phyloP scores from a whole-genome alignment of 2,329 filamentous ascomycete species.

The Colletotrichum sp. region DNA sequence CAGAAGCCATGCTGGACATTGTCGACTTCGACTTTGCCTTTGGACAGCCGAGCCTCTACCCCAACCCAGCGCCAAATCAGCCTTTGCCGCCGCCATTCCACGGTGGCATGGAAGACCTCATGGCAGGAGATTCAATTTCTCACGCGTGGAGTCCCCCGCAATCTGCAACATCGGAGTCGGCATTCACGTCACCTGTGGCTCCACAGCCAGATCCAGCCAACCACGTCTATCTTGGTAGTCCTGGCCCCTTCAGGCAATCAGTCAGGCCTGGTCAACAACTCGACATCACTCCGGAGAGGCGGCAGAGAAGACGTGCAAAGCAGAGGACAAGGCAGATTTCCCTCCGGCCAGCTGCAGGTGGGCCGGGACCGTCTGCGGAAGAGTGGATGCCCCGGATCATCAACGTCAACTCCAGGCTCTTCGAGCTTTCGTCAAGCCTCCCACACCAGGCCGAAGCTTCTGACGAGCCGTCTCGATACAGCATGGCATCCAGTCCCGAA shows the following conservation, averaged over 20 bases:
- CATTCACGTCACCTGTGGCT: slow-evolving; percentile 12
- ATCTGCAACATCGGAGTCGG: slow-evolving; percentile 10
- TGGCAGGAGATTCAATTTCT: slow-evolving; percentile 9
- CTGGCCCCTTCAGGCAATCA: background rate
- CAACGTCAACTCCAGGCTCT: slow-evolving; percentile 41
- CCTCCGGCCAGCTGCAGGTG: slow-evolving; percentile 25
- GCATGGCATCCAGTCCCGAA: slow-evolving; percentile 21
- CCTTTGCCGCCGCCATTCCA: slow-evolving; percentile 33
- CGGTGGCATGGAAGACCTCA: slow-evolving; percentile 10
- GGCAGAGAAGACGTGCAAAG: slow-evolving; percentile 22
- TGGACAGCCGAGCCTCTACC: slow-evolving; percentile 36
- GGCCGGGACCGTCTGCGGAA: slow-evolving; percentile 26
- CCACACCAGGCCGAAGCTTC: slow-evolving; percentile 30
- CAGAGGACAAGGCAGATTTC: slow-evolving; percentile 36
- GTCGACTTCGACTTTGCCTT: slow-evolving; percentile 41
- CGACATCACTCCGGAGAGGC: background rate
- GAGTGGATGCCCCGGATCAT: slow-evolving; percentile 45
- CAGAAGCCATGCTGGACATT: slow-evolving; percentile 33
- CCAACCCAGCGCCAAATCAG: slow-evolving; percentile 8
- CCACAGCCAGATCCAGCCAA: background rate
- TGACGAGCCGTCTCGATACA: background rate
- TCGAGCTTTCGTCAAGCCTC: slow-evolving; percentile 40
- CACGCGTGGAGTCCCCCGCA: slow-evolving; percentile 18
- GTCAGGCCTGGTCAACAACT: background rate
- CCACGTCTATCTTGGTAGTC: slow-evolving; percentile 6